A percentile compares a stretch with the other conserved stretches of the same genome.
phyloP scores from a whole-genome alignment of 805 yeast species.

The Grigorovia humatica region DNA sequence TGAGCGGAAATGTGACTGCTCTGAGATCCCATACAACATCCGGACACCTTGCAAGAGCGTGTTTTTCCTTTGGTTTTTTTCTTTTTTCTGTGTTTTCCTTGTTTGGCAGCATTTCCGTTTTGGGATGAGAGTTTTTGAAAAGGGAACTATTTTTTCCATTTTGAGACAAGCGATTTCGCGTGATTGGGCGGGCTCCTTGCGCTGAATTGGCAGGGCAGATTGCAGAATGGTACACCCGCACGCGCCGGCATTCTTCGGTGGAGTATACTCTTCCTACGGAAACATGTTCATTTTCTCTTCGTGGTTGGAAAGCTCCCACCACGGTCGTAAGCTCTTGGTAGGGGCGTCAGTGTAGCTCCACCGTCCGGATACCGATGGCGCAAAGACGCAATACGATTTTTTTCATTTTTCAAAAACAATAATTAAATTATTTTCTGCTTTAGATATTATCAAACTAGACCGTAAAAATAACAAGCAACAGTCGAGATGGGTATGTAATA shows the following conservation, averaged over 20 bases:
- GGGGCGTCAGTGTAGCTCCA: neutral
- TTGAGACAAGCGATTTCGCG: no score
- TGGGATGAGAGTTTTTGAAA: neutral
- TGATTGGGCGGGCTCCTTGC: no score
- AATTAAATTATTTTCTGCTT: neutral
- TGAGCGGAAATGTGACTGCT: neutral
- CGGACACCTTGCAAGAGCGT: neutral
- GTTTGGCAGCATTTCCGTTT: no score
- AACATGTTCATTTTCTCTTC: no score
- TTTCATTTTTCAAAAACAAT: neutral
- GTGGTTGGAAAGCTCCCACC: no score
- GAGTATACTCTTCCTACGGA: no score
- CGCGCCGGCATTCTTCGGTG: no score
- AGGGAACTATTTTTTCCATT: no score
- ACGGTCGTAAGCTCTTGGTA: neutral
- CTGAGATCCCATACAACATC: neutral
- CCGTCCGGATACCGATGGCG: neutral
- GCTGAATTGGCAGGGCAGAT: no score
- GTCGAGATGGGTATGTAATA: conserved; percentile 11
- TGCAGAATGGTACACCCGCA: no score
- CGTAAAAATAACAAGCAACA: conserved; percentile 7
- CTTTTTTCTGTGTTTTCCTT: neutral
- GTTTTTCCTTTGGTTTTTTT: neutral
- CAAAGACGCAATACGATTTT: neutral
- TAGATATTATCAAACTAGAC: neutral